Base-by-base conservation (phyloP, 1,284 basidiomycete genomes). In the Leccinum solheimii region DNA sequence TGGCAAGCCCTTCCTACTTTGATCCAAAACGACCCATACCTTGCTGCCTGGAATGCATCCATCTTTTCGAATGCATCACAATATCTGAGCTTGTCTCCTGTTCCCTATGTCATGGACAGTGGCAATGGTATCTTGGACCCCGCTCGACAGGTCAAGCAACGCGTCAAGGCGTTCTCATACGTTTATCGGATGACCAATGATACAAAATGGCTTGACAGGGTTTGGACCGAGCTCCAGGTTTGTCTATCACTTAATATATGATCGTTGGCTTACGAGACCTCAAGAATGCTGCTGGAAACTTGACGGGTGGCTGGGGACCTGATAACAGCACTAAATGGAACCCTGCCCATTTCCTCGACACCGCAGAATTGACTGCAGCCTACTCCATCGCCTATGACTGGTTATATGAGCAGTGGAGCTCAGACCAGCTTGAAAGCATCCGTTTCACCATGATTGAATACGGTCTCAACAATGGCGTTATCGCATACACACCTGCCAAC, bases 321-420 rank as follows among this genome's bases (percentile, higher is more conserved):
- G 76, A 74, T 56, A 71, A 74, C 67, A 80, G 82, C 66, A 75
- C 77, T 55, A 84, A 76, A 69, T 98, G 95, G 95, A 97, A 97
- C 77, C 82, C 88, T 3, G 67, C 61, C 3, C 97, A 99, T 79
- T 99, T 98, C 86, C 90, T 99, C 61, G 97, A 99, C 76, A 82
- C 89, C 8, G 97, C 88, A 21, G 97, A 99, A 76, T 84, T 98
- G 71, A 89, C 87, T 30, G 86, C 89, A 36, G 94, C 91, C 1
- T 97, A 88, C 71, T 95, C 85, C 38, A 92, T 97, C 68, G 97
- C 89, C 2, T 99, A 98, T 72, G 97, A 99, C 76, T 99, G 91
- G 91, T 77, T 99, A 59, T 91, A 97, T 77, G 90, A 97, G 62
- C 81, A 85, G 61, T 97, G 93, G 92, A 86, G 84, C 7, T 76